Conservation (phyloP, 495 filamentous ascomycete genomes). For the Trichoderma gamsii region DNA sequence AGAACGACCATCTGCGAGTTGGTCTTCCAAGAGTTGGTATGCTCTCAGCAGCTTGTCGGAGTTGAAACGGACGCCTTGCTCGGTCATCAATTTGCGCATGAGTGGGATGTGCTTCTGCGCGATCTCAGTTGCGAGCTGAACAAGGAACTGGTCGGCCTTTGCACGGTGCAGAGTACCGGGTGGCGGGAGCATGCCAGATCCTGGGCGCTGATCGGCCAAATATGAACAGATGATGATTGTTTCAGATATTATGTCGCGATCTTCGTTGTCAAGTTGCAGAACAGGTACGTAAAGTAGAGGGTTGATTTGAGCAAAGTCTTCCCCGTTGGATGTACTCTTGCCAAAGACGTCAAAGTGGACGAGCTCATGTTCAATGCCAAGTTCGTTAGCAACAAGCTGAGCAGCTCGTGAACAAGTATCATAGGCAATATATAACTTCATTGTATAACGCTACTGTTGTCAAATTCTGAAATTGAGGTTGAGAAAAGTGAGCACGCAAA, state of each 20-base stretch:
- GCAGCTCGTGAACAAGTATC: constrained; percentile 2
- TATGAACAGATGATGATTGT: not conserved
- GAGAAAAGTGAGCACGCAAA: not conserved
- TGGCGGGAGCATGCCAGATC: not conserved
- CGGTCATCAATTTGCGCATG: constrained; percentile 1
- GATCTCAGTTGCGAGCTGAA: not conserved
- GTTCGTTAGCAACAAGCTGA: not conserved
- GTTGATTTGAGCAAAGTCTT: not conserved
- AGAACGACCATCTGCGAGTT: not conserved
- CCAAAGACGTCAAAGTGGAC: not conserved
- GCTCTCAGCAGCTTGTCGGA: not conserved
- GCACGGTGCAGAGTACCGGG: not conserved
- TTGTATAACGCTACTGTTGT: not conserved
- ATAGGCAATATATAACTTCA: not conserved
- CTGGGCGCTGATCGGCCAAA: not conserved
- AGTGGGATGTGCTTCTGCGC: constrained; percentile 4
- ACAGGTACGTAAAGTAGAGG: not conserved
- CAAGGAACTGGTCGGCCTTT: not conserved
- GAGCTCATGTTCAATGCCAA: not conserved
- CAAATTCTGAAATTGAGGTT: not conserved
- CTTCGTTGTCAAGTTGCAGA: not conserved
- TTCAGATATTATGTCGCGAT: not conserved
- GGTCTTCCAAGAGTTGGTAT: not conserved
- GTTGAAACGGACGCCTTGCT: not conserved
- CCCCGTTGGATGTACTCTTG: not conserved